A percentile compares a stretch with the other conserved stretches of the same genome.
These are phyloP conservation scores for Alternaria sp. DNA, from an alignment of 2,329 filamentous ascomycete species.

Conservation along the genomic window DNA sequence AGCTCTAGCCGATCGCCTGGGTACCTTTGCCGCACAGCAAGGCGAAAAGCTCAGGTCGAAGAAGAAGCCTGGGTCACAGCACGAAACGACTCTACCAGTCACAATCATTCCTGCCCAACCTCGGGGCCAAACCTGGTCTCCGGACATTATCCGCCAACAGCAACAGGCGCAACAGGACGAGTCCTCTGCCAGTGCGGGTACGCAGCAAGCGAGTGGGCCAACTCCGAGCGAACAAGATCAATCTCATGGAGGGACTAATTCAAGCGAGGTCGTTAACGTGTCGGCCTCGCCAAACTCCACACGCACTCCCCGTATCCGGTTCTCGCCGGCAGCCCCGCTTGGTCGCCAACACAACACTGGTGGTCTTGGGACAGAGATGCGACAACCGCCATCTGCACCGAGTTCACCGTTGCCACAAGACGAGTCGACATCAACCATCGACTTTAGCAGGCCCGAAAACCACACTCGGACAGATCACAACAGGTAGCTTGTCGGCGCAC, in stretches of 20 bases:
- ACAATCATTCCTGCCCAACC: constrained; percentile 67
- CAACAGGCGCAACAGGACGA: constrained; percentile 29
- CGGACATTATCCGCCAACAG: constrained; percentile 43
- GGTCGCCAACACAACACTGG: constrained; percentile 15
- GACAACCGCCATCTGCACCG: not conserved
- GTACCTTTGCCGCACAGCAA: constrained; percentile 58
- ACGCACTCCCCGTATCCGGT: constrained; percentile 32
- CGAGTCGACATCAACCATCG: constrained; percentile 4
- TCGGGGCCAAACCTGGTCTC: constrained; percentile 62
- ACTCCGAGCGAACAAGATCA: constrained; percentile 24
- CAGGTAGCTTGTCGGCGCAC: constrained; percentile 25
- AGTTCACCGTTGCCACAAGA: constrained; percentile 1
- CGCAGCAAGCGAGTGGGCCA: constrained; percentile 25
- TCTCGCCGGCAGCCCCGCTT: constrained; percentile 25
- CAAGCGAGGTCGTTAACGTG: constrained; percentile 16
- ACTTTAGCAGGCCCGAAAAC: constrained; percentile 11
- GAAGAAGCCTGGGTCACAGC: constrained; percentile 40
- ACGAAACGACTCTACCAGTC: constrained; percentile 58
- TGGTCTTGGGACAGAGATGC: constrained; percentile 24
- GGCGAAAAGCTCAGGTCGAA: constrained; percentile 53
- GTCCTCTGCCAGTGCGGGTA: constrained; percentile 13
- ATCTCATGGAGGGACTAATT: constrained; percentile 11
- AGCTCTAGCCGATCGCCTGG: constrained; percentile 54
- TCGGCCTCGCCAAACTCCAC: constrained; percentile 19
- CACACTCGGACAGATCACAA: constrained; percentile 36